Conservation (phyloP, 2,329 filamentous ascomycete genomes). For the Pseudocercospora ulei region DNA sequence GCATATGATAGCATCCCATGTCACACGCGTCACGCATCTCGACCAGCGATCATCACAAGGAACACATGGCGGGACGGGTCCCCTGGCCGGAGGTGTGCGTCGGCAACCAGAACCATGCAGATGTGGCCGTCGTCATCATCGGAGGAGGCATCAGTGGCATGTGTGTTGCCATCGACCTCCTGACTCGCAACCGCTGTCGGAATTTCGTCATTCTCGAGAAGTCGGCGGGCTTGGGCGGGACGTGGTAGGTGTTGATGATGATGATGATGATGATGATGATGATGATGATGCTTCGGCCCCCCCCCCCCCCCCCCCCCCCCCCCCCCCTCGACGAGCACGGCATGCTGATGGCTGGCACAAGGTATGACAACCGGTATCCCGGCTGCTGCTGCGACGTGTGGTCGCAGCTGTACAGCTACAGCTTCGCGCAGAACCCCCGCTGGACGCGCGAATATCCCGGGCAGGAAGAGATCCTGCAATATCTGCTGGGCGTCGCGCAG, state of each 20-base stretch:
- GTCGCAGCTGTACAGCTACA: slow-evolving; percentile 50
- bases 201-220: slow-evolving; percentile 53
- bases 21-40: no score
- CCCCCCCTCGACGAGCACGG: neutral
- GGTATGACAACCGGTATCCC: slow-evolving; percentile 48
- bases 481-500: slow-evolving; percentile 46
- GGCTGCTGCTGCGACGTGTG: slow-evolving; percentile 41
- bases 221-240: slow-evolving; percentile 46
- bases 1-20: no score
- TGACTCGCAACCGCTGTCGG: slow-evolving; percentile 44
- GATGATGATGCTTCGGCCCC: no score
- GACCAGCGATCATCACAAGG: neutral
- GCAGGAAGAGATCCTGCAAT: slow-evolving; percentile 52
- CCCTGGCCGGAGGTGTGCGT: slow-evolving; percentile 42
- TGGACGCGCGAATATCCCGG: slow-evolving; percentile 52
- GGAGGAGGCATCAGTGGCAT: slow-evolving; percentile 43
- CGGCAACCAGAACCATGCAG: slow-evolving; percentile 45
- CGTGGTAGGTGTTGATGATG: slow-evolving; percentile 36
- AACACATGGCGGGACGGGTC: slow-evolving; percentile 38
- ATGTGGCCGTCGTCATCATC: slow-evolving; percentile 49
- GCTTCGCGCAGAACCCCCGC: slow-evolving; percentile 51
- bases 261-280: no score
- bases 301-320: no score
- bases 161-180: slow-evolving; percentile 50
- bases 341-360: slow-evolving; percentile 8